Conservation (phyloP, 179 eudicot genomes). For the Beta lomatogona region DNA sequence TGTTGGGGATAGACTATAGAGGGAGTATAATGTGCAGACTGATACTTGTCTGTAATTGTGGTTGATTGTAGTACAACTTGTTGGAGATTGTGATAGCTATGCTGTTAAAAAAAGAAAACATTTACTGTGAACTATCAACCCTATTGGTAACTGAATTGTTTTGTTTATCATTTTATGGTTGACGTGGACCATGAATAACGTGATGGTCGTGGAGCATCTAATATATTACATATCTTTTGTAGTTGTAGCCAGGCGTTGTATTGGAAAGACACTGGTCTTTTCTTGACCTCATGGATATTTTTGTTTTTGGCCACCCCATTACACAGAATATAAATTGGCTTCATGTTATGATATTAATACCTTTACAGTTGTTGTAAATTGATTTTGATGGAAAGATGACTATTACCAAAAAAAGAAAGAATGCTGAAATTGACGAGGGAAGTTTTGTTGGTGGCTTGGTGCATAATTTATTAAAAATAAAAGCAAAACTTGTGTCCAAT, state of each 20-base stretch:
- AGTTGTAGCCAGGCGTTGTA: background rate
- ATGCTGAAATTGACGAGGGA: background rate
- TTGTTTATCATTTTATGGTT: background rate
- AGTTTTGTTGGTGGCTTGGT: background rate
- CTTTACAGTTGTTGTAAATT: background rate
- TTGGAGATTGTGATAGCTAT: background rate
- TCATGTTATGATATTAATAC: background rate
- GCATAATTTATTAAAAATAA: background rate
- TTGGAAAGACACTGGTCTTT: background rate
- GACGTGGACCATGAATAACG: background rate
- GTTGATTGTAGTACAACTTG: background rate
- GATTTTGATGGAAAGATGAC: too few relatives aligned
- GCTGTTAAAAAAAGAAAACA: background rate
- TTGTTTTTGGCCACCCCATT: background rate
- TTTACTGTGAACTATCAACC: background rate
- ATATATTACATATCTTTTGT: background rate
- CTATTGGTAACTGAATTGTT: background rate
- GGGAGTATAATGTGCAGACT: background rate
- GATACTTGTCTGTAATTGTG: background rate
- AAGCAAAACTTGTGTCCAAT: background rate
- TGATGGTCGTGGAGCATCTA: background rate
- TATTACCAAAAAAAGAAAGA: too few relatives aligned
- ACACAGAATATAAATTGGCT: background rate
- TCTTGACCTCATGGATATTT: background rate
- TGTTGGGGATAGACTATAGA: too few relatives aligned